phyloP scores from a whole-genome alignment of 129 eudicot species.

The Helianthus tuberosus region DNA sequence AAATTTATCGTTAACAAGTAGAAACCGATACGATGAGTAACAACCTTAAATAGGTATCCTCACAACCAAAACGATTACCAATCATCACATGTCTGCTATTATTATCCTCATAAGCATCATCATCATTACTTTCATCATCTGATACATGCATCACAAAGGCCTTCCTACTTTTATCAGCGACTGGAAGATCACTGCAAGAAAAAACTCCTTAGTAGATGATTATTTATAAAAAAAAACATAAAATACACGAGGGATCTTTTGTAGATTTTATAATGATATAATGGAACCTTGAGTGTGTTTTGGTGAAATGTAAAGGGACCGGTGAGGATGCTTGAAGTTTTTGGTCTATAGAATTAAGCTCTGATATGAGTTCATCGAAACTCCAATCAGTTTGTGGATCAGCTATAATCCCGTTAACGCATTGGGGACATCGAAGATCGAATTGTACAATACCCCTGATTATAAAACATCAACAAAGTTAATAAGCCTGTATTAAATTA shows the following conservation, averaged over 20 bases:
- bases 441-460: slow-evolving; percentile 56
- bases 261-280: neutral
- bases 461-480: neutral
- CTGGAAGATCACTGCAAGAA: slow-evolving; percentile 44
- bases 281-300: slow-evolving; percentile 45
- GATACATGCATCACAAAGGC: slow-evolving; percentile 72
- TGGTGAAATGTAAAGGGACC: slow-evolving; percentile 43
- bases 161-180: slow-evolving; percentile 33
- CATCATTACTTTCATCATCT: slow-evolving; percentile 53
- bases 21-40: neutral
- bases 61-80: slow-evolving; percentile 57
- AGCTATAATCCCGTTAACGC: slow-evolving; percentile 48
- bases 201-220: neutral
- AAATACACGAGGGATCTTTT: neutral
- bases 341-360: slow-evolving; percentile 64
- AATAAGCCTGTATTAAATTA: neutral
- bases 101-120: slow-evolving; percentile 28
- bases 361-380: slow-evolving; percentile 63
- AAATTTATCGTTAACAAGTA: too few species aligned
- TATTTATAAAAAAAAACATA: neutral
- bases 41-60: slow-evolving; percentile 68
- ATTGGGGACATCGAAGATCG: slow-evolving; percentile 49
- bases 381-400: slow-evolving; percentile 94
- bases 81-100: slow-evolving; percentile 25
- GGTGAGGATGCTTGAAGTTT: slow-evolving; percentile 51